Conservation (phyloP, 768 basidiomycete genomes). For the Tulasnella sp. region DNA sequence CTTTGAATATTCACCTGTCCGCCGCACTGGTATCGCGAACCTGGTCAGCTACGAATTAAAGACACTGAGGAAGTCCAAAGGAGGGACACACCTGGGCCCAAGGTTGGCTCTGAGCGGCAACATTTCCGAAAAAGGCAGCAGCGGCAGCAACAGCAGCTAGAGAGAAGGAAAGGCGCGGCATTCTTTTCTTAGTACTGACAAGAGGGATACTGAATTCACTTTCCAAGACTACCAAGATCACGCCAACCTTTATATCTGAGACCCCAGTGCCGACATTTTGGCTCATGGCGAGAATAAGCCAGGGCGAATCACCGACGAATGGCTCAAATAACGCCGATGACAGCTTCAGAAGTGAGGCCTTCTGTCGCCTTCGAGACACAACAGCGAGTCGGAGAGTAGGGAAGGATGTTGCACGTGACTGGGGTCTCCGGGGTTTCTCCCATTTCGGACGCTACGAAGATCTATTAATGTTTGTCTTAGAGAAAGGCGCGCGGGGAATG, state of each 20-base stretch:
- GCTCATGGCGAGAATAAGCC: neutral
- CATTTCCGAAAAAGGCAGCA: slow-evolving; percentile 20
- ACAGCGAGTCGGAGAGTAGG: neutral
- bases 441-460: neutral
- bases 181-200: neutral
- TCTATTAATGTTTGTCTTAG: neutral
- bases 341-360: neutral
- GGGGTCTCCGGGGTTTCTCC: neutral
- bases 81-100: neutral
- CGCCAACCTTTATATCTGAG: neutral
- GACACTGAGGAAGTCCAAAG: neutral
- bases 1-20: slow-evolving; percentile 6
- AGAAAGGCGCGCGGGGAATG: neutral
- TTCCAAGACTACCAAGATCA: neutral
- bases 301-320: neutral
- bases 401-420: neutral
- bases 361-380: neutral
- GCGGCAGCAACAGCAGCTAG: slow-evolving; percentile 17
- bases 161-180: slow-evolving; percentile 22
- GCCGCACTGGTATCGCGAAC: slow-evolving; percentile 40
- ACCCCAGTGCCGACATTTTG: neutral
- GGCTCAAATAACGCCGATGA: slow-evolving; percentile 2
- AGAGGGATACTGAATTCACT: neutral
- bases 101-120: neutral
- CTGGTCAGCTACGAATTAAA: neutral